These are phyloP conservation scores for Jackrogersella minutella DNA, from an alignment of 495 filamentous ascomycete species.

Conservation along the genomic window DNA sequence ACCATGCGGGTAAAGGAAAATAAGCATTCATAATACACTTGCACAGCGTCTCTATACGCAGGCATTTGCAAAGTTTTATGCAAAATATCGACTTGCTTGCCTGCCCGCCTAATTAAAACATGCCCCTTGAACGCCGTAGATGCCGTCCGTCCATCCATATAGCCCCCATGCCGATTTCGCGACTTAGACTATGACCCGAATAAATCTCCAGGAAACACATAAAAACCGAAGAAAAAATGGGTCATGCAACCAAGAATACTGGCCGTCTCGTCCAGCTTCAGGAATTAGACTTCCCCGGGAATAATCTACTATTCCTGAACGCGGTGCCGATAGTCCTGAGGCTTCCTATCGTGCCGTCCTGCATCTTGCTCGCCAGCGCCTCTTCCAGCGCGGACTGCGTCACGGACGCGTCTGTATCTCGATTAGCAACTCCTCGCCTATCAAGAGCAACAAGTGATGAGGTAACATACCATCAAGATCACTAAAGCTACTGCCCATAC, in stretches of 20 bases:
- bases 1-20: too few species aligned
- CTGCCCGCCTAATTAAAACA: neutral
- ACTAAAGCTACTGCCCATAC: constrained; percentile 98
- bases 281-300: constrained; percentile 44
- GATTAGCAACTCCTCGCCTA: constrained; percentile 8
- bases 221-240: too few species aligned
- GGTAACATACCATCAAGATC: constrained; percentile 82
- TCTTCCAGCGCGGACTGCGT: constrained; percentile 95
- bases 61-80: neutral
- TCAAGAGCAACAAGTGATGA: neutral
- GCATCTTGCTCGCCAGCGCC: constrained; percentile 90
- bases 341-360: constrained; percentile 75
- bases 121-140: constrained; percentile 12
- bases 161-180: constrained; percentile 2
- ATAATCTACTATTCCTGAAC: constrained; percentile 53
- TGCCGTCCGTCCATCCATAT: neutral
- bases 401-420: constrained; percentile 79
- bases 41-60: neutral
- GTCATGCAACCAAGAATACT: too few species aligned
- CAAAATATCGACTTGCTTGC: neutral
- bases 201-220: neutral
- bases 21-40: neutral
- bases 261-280: too few species aligned
- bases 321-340: constrained; percentile 78
- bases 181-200: neutral